Percentiles rank a stretch among this genome's conserved stretches.
Conservation (phyloP, 441 rosid species). For the Daphne laureola region DNA sequence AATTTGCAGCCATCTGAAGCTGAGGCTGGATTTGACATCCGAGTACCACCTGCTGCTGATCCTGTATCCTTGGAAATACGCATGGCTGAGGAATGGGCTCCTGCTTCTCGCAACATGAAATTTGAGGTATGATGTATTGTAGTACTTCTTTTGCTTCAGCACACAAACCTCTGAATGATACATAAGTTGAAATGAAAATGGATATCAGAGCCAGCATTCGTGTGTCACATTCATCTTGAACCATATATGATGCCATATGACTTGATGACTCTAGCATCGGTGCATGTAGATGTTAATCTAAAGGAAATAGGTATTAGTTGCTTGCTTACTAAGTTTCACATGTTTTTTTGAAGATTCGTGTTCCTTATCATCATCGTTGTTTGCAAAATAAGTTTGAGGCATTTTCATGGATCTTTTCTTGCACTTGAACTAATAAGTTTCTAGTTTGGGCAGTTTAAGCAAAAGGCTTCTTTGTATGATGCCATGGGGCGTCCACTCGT, state of each 20-base stretch:
- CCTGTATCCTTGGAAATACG: conserved; percentile 67
- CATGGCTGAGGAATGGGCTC: conserved; percentile 96
- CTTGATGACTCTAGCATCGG: too few species aligned
- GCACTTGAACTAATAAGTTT: conserved; percentile 17
- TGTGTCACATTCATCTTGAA: too few species aligned
- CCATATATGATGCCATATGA: too few species aligned
- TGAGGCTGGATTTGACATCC: conserved; percentile 91
- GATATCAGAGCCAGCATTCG: too few species aligned
- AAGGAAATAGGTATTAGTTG: too few species aligned
- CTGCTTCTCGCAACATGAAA: conserved; percentile 81
- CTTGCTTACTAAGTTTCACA: too few species aligned
- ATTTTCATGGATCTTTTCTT: not conserved
- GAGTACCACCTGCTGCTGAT: conserved; percentile 73
- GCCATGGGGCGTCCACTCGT: conserved; percentile 39
- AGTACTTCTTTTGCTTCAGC: not conserved
- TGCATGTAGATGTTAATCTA: too few species aligned
- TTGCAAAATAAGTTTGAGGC: not conserved
- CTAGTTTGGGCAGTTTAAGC: conserved; percentile 72
- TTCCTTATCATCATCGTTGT: too few species aligned
- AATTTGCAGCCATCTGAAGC: conserved; percentile 97
- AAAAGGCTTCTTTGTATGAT: conserved; percentile 33
- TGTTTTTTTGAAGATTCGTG: too few species aligned
- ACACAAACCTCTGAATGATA: not conserved
- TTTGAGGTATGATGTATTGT: conserved; percentile 45
- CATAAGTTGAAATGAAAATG: not conserved